Evolutionary conservation across 306 rosid genomes (phyloP).

Genomic region (Oemleria cerasiformis): DNA sequence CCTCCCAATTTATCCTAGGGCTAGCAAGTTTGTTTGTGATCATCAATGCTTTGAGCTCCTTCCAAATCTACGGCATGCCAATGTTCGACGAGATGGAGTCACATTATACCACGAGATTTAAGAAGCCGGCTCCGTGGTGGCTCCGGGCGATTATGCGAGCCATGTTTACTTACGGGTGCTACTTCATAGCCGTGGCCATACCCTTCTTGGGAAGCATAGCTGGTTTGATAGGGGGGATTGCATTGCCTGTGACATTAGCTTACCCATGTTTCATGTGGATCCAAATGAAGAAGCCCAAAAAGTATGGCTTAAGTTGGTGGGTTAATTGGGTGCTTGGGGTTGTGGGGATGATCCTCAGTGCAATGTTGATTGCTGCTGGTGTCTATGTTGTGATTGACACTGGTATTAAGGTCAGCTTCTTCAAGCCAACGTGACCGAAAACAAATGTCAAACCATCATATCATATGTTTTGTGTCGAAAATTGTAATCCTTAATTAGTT

Average conservation of each 20-base stretch:
- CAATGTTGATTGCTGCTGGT: conserved; percentile 35
- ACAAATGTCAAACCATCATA: not conserved
- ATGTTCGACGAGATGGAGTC: conserved; percentile 45
- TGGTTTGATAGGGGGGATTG: conserved; percentile 46
- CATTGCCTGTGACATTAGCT: conserved; percentile 47
- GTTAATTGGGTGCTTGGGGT: conserved; percentile 40
- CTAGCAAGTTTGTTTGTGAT: conserved; percentile 37
- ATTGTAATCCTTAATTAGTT: not conserved
- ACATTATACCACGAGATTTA: conserved; percentile 33
- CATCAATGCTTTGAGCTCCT: conserved; percentile 33
- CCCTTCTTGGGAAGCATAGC: conserved; percentile 43
- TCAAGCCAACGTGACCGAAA: conserved; percentile 37
- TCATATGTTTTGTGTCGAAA: not conserved
- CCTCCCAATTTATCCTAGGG: conserved; percentile 28
- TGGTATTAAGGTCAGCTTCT: conserved; percentile 36
- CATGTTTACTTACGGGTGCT: conserved; percentile 24
- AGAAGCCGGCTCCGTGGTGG: conserved; percentile 48
- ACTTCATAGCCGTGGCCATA: conserved; percentile 40
- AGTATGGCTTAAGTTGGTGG: conserved; percentile 32
- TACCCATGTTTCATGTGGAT: conserved; percentile 60
- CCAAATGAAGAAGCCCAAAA: conserved; percentile 43
- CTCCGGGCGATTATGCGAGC: conserved; percentile 33
- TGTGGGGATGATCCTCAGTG: conserved; percentile 32
- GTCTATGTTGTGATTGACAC: conserved; percentile 27
- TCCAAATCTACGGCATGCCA: conserved; percentile 57